Base-by-base conservation (phyloP, 352 stramenopile species). In the Pythium brassicae region DNA sequence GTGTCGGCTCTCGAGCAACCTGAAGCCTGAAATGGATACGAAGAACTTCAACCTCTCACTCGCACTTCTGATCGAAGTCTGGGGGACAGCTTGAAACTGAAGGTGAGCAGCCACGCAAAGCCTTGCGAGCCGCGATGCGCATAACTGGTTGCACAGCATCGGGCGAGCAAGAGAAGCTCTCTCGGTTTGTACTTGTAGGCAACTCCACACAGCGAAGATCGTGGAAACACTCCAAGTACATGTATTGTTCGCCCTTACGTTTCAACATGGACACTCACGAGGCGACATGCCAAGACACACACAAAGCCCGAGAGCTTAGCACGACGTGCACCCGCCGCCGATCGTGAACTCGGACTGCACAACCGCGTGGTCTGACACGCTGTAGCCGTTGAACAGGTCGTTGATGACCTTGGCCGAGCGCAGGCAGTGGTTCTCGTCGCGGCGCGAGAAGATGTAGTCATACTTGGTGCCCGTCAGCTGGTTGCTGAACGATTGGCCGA, bases 391-490 rank as follows among this genome's bases (percentile, higher is more conserved):
- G 66, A 80, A 85, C 12, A 50, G 61, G 61, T 86, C 76, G 1
- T 55, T 59, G 54, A 89, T 69, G 54, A 89, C 58, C 17, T 64
- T 63, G 17, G 61, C 65, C 23, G 58, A 63, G 37, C 61, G 71
- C 27, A 88, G 58, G 44, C 68, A 83, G 10, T 69, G 81, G 51
- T 78, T 63, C 14, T 42, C 27, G 58, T 89, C 74, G 9, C 55
- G 66, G 15, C 78, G 77, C 4, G 70, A 50, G 54, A 87, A 83
- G 54, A 90, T 83, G 65, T 88, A 92, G 68, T 90, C 82, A 52
- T 78, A 65, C 53, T 90, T 90, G 46, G 50, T 39, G 26, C 56
- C 68, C 19, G 26, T 47, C 9, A 65, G 50, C 17, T 62, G 57
- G 54, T 58, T 61, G 20, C 65, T 61, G 20, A 89, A 89, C 0